Conservation (phyloP, 345 rosid species). For the Euphorbia tirucalli region DNA sequence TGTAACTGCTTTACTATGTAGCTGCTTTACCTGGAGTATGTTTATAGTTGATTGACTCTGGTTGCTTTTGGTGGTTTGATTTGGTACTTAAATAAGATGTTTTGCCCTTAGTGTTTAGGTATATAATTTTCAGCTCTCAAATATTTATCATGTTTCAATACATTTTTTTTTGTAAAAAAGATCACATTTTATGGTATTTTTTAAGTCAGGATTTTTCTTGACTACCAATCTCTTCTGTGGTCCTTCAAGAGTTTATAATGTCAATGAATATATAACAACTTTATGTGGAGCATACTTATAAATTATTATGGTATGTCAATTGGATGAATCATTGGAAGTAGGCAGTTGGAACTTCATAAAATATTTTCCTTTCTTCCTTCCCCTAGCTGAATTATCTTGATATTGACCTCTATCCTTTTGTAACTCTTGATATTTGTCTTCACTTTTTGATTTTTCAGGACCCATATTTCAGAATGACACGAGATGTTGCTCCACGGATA, state of each 20-base stretch:
- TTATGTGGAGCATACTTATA: neutral
- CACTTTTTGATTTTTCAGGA: conserved; percentile 51
- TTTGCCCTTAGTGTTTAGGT: neutral
- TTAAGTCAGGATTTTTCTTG: neutral
- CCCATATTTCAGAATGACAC: conserved; percentile 95
- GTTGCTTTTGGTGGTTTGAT: neutral
- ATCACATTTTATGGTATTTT: too few species aligned
- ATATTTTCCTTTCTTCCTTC: neutral
- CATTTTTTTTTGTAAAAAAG: neutral
- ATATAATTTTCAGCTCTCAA: neutral
- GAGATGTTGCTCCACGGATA: conserved; percentile 93
- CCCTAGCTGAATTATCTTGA: neutral
- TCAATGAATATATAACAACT: neutral
- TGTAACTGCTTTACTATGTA: neutral
- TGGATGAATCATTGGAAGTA: neutral
- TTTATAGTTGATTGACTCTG: neutral
- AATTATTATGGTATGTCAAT: neutral
- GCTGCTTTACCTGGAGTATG: neutral
- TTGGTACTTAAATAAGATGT: neutral
- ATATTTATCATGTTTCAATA: neutral
- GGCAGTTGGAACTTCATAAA: neutral
- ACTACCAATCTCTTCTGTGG: neutral
- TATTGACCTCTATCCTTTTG: neutral
- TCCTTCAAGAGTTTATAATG: neutral
- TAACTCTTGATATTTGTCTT: neutral